phyloP scores from a whole-genome alignment of 2,329 filamentous ascomycete genomes.

The Trichoderma sp. region DNA sequence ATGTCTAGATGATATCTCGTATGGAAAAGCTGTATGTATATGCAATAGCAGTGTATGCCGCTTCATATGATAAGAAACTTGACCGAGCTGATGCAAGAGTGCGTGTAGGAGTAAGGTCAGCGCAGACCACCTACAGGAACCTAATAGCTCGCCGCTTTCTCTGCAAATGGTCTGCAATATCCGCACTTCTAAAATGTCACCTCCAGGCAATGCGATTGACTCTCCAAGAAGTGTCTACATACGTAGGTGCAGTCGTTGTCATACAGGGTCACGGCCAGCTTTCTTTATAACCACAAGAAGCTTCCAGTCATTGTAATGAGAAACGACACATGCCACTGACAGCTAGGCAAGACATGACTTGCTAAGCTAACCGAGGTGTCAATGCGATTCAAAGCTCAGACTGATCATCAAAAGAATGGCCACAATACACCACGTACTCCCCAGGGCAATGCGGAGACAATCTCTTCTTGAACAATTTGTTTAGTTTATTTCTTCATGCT shows the following conservation, averaged over 20 bases:
- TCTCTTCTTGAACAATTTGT: background rate
- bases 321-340: background rate
- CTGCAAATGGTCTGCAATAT: background rate
- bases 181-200: background rate
- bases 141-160: background rate
- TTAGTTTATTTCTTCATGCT: background rate
- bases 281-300: background rate
- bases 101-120: background rate
- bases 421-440: background rate
- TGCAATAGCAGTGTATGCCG: background rate
- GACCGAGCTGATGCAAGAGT: background rate
- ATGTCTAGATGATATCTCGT: background rate
- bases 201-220: background rate
- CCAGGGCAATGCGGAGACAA: background rate
- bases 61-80: background rate
- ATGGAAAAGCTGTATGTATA: background rate
- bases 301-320: background rate
- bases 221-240: background rate
- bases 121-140: background rate
- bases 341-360: background rate
- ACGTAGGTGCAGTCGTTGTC: background rate
- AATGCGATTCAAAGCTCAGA: background rate
- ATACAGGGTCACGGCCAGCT: background rate
- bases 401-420: background rate
- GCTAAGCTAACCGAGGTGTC: background rate